These are phyloP conservation scores for Dactylellina leptospora DNA, from an alignment of 2,329 filamentous ascomycete genomes.

Conservation along the genomic window DNA sequence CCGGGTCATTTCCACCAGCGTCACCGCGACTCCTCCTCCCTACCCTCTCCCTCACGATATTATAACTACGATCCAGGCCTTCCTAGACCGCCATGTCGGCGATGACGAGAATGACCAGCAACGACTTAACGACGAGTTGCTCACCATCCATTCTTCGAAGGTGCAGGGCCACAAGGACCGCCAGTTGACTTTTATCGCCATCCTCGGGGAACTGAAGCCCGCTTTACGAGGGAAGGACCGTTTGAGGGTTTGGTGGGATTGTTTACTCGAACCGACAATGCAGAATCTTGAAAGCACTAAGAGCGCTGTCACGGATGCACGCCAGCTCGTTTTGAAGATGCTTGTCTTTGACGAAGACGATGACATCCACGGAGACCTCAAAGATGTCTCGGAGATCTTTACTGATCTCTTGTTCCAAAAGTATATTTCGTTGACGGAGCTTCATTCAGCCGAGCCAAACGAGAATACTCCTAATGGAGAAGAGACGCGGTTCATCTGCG, in stretches of 20 bases:
- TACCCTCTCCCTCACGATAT: conserved; percentile 74
- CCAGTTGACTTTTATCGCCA: conserved; percentile 73
- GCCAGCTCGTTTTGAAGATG: conserved; percentile 72
- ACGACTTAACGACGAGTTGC: conserved; percentile 76
- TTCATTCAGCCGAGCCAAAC: conserved; percentile 59
- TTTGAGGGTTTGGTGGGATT: conserved; percentile 76
- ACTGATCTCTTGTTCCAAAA: conserved; percentile 67
- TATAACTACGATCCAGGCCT: conserved; percentile 70
- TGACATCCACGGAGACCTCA: conserved; percentile 61
- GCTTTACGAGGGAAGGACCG: conserved; percentile 71
- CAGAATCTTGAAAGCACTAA: conserved; percentile 70
- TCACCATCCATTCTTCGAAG: conserved; percentile 72
- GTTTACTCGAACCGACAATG: conserved; percentile 68
- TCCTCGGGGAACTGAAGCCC: conserved; percentile 72
- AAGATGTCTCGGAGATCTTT: conserved; percentile 64
- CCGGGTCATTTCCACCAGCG: conserved; percentile 62
- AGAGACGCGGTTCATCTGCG: conserved; percentile 60
- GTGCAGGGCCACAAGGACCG: conserved; percentile 68
- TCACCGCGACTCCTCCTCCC: conserved; percentile 61
- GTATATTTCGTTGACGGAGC: conserved; percentile 66
- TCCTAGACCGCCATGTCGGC: conserved; percentile 73
- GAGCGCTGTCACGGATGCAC: conserved; percentile 70
- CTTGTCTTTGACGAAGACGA: conserved; percentile 68
- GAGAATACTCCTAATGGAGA: conserved; percentile 60
- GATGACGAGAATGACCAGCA: conserved; percentile 75